phyloP scores from a whole-genome alignment of 495 filamentous ascomycete genomes.

The Hypoxylon trugodes region DNA sequence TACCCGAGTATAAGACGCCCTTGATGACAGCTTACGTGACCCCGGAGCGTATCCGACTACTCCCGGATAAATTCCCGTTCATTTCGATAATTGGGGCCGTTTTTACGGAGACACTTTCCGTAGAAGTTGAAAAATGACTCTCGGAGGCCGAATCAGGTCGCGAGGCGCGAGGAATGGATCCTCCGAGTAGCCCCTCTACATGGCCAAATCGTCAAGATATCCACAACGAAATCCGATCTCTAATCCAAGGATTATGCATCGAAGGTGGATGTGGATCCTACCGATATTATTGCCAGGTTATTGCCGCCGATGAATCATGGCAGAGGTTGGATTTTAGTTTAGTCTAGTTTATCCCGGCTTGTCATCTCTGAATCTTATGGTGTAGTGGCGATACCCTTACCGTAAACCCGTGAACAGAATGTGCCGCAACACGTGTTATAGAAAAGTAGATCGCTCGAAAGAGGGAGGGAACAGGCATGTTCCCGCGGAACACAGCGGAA shows the following conservation, averaged over 20 bases:
- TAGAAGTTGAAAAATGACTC: background rate
- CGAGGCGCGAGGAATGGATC: constrained; percentile 8
- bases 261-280: background rate
- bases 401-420: no score
- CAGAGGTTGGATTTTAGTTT: background rate
- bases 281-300: background rate
- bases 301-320: background rate
- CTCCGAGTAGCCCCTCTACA: background rate
- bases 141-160: constrained; percentile 16
- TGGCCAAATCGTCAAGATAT: background rate
- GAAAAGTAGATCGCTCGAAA: background rate
- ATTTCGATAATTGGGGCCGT: background rate
- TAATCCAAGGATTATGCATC: constrained; percentile 1
- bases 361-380: no score
- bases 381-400: no score
- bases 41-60: background rate
- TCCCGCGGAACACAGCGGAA: no score
- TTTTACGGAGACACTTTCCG: constrained; percentile 11
- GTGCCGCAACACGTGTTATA: no score
- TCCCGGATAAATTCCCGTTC: constrained; percentile 6
- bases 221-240: background rate
- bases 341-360: no score
- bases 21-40: no score
- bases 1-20: no score
- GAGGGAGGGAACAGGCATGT: no score